A percentile compares a stretch with the other conserved stretches of the same genome.
phyloP scores from a whole-genome alignment of 2,329 filamentous ascomycete genomes.

The Seiridium unicorne region DNA sequence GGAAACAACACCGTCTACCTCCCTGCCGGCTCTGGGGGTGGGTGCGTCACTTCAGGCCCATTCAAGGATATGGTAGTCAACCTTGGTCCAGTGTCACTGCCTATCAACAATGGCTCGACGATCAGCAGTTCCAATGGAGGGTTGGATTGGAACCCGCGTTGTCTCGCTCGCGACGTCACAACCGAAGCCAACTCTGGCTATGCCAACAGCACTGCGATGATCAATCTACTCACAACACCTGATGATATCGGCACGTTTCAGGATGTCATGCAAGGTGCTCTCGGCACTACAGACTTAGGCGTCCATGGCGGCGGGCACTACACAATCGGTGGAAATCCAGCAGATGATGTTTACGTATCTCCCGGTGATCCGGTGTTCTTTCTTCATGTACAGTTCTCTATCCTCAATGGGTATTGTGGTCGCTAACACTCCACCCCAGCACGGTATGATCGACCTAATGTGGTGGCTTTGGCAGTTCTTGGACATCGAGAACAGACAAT shows the following conservation, averaged over 20 bases:
- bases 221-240: constrained; percentile 16
- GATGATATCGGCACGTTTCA: constrained; percentile 15
- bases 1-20: constrained; percentile 14
- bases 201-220: constrained; percentile 11
- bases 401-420: too few relatives aligned
- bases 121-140: constrained; percentile 17
- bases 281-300: constrained; percentile 10
- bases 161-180: constrained; percentile 12
- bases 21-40: constrained; percentile 15
- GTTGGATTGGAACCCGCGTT: constrained; percentile 10
- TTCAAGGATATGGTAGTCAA: constrained; percentile 21
- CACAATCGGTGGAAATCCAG: constrained; percentile 32
- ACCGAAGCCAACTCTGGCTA: constrained; percentile 27
- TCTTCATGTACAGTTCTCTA: constrained; percentile 11
- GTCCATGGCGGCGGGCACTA: constrained; percentile 33
- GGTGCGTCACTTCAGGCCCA: constrained; percentile 33
- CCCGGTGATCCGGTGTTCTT: constrained; percentile 7
- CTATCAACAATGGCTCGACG: constrained; percentile 22
- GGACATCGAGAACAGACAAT: constrained; percentile 15
- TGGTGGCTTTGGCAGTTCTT: constrained; percentile 25
- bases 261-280: constrained; percentile 2
- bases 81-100: constrained; percentile 20
- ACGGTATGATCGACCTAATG: constrained; percentile 18
- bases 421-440: background rate
- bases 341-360: constrained; percentile 15